Percentiles rank a stretch among this genome's conserved stretches.
These are phyloP conservation scores for Takashimella koratensis DNA, from an alignment of 1,284 basidiomycete genomes.

Conservation along the genomic window DNA sequence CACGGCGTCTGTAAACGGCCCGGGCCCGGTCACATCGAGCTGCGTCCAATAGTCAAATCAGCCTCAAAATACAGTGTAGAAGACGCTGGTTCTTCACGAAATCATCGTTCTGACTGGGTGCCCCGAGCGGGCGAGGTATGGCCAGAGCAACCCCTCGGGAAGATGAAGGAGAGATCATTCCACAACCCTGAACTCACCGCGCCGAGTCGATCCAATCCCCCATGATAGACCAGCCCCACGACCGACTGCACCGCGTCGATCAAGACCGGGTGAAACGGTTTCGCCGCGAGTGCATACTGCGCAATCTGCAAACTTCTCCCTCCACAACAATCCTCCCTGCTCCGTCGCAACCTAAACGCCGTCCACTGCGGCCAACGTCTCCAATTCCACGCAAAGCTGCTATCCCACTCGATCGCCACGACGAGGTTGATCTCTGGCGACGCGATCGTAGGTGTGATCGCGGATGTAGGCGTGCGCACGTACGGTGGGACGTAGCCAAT, in stretches of 20 bases:
- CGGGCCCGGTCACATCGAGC: constrained; percentile 31
- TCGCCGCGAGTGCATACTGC: constrained; percentile 26
- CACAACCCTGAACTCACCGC: constrained; percentile 17
- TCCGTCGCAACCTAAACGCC: neutral
- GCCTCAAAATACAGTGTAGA: too few relatives aligned
- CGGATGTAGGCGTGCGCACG: neutral
- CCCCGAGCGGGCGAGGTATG: too few relatives aligned
- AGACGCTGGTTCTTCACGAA: too few relatives aligned
- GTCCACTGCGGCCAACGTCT: constrained; percentile 9
- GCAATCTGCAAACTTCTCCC: constrained; percentile 24
- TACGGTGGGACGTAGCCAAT: constrained; percentile 8
- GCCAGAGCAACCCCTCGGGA: too few relatives aligned
- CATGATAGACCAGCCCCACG: constrained; percentile 6
- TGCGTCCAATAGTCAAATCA: constrained; percentile 7
- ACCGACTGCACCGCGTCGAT: constrained; percentile 31
- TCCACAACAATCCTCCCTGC: neutral
- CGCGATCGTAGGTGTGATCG: constrained; percentile 20
- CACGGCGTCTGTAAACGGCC: constrained; percentile 33
- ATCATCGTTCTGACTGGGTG: too few relatives aligned
- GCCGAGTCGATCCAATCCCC: neutral
- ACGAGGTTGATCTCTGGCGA: constrained; percentile 32
- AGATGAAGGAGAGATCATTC: too few relatives aligned
- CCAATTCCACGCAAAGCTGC: constrained; percentile 11
- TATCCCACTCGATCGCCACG: constrained; percentile 33
- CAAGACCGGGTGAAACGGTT: constrained; percentile 33